A percentile compares a stretch with the other conserved stretches of the same genome.
phyloP scores from a whole-genome alignment of 495 filamentous ascomycete species.

The Podospora pseudopauciseta region DNA sequence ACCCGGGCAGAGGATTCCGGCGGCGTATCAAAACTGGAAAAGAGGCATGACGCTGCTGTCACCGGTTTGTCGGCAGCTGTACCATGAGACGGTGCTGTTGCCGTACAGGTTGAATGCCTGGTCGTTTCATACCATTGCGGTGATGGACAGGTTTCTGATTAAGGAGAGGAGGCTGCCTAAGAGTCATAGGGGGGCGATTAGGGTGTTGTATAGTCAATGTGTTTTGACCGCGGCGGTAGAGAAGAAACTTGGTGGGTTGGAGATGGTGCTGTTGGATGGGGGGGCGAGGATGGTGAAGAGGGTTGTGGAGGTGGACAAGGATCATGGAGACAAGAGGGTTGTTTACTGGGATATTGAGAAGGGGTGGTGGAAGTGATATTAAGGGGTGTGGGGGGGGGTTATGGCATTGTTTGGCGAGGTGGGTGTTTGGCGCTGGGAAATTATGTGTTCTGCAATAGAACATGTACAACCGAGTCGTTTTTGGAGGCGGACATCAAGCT shows the following conservation, averaged over 20 bases:
- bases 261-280: slow-evolving; percentile 21
- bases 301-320: slow-evolving; percentile 9
- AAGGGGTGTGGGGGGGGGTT: not conserved
- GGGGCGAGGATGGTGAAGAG: slow-evolving; percentile 18
- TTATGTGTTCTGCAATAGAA: not conserved
- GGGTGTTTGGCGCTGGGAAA: not conserved
- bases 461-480: not conserved
- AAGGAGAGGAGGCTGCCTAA: slow-evolving; percentile 30
- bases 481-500: no score
- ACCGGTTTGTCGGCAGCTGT: slow-evolving; percentile 30
- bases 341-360: slow-evolving; percentile 10
- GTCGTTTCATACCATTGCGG: slow-evolving; percentile 26
- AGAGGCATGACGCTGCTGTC: slow-evolving; percentile 31
- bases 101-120: slow-evolving; percentile 32
- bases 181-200: slow-evolving; percentile 28
- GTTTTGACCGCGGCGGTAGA: slow-evolving; percentile 18
- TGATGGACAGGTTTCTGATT: slow-evolving; percentile 30
- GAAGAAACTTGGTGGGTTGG: slow-evolving; percentile 25
- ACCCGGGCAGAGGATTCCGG: not conserved
- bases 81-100: slow-evolving; percentile 32
- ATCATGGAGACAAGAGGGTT: slow-evolving; percentile 2
- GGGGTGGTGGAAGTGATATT: slow-evolving; percentile 6
- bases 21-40: not conserved
- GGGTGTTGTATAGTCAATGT: slow-evolving; percentile 20
- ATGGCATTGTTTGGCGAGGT: not conserved